These are phyloP conservation scores for Fusarium pininemorale DNA, from an alignment of 2,329 filamentous ascomycete genomes.

Conservation along the genomic window DNA sequence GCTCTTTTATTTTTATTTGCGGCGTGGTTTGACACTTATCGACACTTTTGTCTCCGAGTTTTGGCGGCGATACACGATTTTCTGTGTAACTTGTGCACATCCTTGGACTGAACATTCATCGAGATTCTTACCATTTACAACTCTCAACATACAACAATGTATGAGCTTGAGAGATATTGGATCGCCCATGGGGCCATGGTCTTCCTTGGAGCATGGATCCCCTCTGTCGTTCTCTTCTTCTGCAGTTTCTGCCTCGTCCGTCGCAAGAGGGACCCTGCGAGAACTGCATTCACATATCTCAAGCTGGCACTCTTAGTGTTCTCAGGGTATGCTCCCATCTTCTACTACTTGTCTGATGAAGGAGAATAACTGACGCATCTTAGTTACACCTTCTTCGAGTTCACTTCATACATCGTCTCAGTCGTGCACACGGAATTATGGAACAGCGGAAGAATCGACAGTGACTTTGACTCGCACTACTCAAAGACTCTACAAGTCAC, in stretches of 20 bases:
- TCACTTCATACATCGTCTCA: constrained; percentile 6
- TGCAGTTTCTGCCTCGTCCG: constrained; percentile 35
- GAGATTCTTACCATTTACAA: background rate
- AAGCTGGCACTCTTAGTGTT: constrained; percentile 40
- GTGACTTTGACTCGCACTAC: background rate
- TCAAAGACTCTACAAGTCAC: background rate
- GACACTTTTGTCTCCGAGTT: background rate
- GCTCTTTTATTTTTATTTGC: background rate
- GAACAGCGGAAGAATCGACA: background rate
- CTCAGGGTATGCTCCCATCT: constrained; percentile 30
- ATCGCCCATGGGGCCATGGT: constrained; percentile 29
- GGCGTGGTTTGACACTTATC: background rate
- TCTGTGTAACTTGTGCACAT: background rate
- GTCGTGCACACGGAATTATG: constrained; percentile 1
- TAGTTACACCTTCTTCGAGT: constrained; percentile 37
- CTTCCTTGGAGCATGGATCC: constrained; percentile 13
- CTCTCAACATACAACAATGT: background rate
- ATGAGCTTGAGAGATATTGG: background rate
- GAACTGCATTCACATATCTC: constrained; percentile 37
- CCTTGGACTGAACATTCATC: background rate
- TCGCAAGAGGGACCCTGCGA: constrained; percentile 34
- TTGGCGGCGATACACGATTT: background rate
- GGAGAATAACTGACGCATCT: background rate
- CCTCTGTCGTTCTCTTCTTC: constrained; percentile 34
- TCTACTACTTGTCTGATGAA: background rate